phyloP scores from a whole-genome alignment of 345 rosid genomes.

The Melaleuca alternifolia region DNA sequence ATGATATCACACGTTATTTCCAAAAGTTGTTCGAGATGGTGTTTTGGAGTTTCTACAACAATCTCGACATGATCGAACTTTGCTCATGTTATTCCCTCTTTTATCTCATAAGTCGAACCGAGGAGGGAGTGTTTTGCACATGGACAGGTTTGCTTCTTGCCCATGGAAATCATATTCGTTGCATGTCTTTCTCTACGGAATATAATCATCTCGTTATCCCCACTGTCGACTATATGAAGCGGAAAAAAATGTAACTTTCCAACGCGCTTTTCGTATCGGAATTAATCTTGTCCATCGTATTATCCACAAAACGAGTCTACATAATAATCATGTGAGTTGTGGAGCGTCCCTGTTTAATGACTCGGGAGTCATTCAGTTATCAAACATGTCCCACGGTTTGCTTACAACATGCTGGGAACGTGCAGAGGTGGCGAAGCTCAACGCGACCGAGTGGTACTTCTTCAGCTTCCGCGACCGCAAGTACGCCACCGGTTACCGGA shows the following conservation, averaged over 20 bases:
- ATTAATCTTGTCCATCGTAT: neutral
- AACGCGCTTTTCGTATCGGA: neutral
- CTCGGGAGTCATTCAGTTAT: neutral
- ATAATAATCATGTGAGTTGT: neutral
- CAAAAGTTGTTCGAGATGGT: neutral
- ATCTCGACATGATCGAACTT: neutral
- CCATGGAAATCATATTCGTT: neutral
- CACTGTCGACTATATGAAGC: neutral
- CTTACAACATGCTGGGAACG: neutral
- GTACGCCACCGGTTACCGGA: constrained; percentile 87
- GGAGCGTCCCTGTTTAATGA: neutral
- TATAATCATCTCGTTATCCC: neutral
- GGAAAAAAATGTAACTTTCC: neutral
- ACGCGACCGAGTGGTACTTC: constrained; percentile 97
- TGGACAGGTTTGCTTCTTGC: neutral
- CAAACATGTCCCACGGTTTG: neutral
- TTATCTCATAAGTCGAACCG: neutral
- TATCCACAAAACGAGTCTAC: neutral
- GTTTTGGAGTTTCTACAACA: neutral
- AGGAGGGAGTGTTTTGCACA: neutral
- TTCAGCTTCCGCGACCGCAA: constrained; percentile 91
- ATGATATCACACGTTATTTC: neutral
- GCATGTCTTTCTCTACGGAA: neutral
- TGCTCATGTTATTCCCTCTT: neutral
- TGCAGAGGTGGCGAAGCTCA: constrained; percentile 83